Conservation (phyloP, 2,329 filamentous ascomycete genomes). For the Arachnopeziza araneosa region DNA sequence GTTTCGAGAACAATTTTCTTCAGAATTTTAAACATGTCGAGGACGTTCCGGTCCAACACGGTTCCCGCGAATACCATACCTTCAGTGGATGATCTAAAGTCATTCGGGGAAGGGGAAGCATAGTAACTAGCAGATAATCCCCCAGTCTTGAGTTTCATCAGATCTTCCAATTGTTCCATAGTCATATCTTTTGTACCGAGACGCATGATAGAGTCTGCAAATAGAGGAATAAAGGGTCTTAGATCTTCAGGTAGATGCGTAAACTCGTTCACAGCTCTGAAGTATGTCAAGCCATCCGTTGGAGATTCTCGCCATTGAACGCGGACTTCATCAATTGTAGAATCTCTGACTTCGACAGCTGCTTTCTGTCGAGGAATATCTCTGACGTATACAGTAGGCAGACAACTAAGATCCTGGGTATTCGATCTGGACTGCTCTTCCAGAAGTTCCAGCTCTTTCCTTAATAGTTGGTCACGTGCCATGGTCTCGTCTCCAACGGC, state of each 20-base stretch:
- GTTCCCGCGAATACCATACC: constrained; percentile 81
- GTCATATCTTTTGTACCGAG: constrained; percentile 81
- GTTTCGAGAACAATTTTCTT: constrained; percentile 78
- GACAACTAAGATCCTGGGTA: constrained; percentile 76
- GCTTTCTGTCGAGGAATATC: constrained; percentile 83
- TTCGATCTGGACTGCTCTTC: constrained; percentile 79
- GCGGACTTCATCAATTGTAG: constrained; percentile 57
- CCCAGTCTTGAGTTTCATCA: constrained; percentile 94
- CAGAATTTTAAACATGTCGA: constrained; percentile 84
- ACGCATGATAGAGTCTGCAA: constrained; percentile 88
- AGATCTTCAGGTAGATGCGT: constrained; percentile 78
- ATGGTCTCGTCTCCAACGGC: constrained; percentile 65
- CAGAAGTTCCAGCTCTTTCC: constrained; percentile 74
- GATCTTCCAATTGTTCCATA: constrained; percentile 92
- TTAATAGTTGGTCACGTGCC: constrained; percentile 65
- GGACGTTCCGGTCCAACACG: constrained; percentile 83
- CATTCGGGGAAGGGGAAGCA: constrained; percentile 68
- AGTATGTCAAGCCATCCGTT: constrained; percentile 94
- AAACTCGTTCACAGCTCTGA: constrained; percentile 79
- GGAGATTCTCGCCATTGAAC: constrained; percentile 89
- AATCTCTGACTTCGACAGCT: constrained; percentile 52
- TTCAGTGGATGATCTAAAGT: constrained; percentile 67
- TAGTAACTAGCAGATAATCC: constrained; percentile 83
- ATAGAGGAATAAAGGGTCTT: constrained; percentile 77
- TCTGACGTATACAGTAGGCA: constrained; percentile 81